These are phyloP conservation scores for Jaminaea rosea DNA, from an alignment of 1,284 basidiomycete species.

Conservation along the genomic window DNA sequence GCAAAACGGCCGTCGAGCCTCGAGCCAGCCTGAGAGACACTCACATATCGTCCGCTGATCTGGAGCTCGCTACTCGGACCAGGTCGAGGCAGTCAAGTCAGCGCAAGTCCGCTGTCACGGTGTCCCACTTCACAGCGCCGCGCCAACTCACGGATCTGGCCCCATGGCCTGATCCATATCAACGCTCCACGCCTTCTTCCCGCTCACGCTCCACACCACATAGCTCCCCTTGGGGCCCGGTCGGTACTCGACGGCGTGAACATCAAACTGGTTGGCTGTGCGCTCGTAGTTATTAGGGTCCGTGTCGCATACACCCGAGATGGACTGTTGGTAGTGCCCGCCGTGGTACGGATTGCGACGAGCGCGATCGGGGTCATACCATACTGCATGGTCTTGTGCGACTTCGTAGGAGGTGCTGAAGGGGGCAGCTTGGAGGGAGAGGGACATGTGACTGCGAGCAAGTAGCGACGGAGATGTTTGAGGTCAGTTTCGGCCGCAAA, in stretches of 20 bases:
- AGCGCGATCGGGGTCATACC: slow-evolving; percentile 5
- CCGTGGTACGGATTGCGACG: slow-evolving; percentile 34
- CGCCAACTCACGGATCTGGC: too few relatives aligned
- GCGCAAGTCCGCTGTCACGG: too few relatives aligned
- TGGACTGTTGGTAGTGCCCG: slow-evolving; percentile 39
- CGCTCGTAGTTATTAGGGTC: slow-evolving; percentile 25
- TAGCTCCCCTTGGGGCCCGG: slow-evolving; percentile 15
- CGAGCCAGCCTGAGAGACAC: slow-evolving; percentile 17
- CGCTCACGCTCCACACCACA: slow-evolving; percentile 22
- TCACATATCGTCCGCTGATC: too few relatives aligned
- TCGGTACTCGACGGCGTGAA: slow-evolving; percentile 58
- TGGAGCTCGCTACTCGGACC: too few relatives aligned
- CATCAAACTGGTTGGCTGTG: slow-evolving; percentile 13
- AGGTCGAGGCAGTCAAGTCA: too few relatives aligned
- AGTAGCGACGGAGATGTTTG: too few relatives aligned
- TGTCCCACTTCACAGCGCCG: too few relatives aligned
- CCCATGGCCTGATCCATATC: too few relatives aligned
- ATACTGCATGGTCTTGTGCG: slow-evolving; percentile 36
- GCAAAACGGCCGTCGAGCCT: slow-evolving; percentile 51
- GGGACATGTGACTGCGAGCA: slow-evolving; percentile 24
- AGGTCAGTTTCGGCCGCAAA: too few relatives aligned
- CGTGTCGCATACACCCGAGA: slow-evolving; percentile 36
- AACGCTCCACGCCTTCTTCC: too few relatives aligned
- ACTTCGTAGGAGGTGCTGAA: slow-evolving; percentile 47
- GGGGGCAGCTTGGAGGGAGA: slow-evolving; percentile 38